phyloP scores from a whole-genome alignment of 2,329 filamentous ascomycete species.

The Cytospora piceicola region DNA sequence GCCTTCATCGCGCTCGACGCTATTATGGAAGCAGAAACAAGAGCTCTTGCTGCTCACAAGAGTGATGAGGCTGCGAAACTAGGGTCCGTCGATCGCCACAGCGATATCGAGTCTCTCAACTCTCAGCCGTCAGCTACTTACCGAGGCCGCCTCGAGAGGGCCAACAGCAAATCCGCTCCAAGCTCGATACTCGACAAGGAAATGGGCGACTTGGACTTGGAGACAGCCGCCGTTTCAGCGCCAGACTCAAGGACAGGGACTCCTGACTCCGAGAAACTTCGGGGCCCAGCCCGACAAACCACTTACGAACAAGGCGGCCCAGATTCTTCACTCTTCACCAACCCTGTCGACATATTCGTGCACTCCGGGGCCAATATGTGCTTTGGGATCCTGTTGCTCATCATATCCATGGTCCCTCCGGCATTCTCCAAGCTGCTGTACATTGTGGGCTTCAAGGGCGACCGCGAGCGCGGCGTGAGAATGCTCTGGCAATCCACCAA shows the following conservation, averaged over 20 bases:
- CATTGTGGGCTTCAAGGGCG: constrained; percentile 88
- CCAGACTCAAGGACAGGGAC: constrained; percentile 24
- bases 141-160: constrained; percentile 48
- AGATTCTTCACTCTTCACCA: constrained; percentile 68
- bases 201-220: constrained; percentile 17
- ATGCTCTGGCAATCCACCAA: constrained; percentile 91
- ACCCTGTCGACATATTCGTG: constrained; percentile 83
- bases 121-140: constrained; percentile 54
- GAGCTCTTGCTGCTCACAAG: constrained; percentile 40
- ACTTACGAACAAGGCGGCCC: constrained; percentile 45
- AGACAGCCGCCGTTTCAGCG: constrained; percentile 1
- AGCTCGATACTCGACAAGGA: constrained; percentile 27
- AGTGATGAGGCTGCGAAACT: constrained; percentile 6
- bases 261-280: constrained; percentile 23
- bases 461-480: constrained; percentile 77
- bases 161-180: constrained; percentile 25
- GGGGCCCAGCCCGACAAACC: constrained; percentile 38
- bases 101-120: constrained; percentile 60
- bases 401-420: constrained; percentile 92
- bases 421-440: constrained; percentile 85
- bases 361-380: constrained; percentile 89
- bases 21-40: constrained; percentile 75
- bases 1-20: constrained; percentile 82
- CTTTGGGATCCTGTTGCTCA: constrained; percentile 81
- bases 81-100: constrained; percentile 31